A percentile compares a stretch with the other conserved stretches of the same genome.
Conservation (phyloP, 441 rosid species). For the Pelargonium cotyledonis region DNA sequence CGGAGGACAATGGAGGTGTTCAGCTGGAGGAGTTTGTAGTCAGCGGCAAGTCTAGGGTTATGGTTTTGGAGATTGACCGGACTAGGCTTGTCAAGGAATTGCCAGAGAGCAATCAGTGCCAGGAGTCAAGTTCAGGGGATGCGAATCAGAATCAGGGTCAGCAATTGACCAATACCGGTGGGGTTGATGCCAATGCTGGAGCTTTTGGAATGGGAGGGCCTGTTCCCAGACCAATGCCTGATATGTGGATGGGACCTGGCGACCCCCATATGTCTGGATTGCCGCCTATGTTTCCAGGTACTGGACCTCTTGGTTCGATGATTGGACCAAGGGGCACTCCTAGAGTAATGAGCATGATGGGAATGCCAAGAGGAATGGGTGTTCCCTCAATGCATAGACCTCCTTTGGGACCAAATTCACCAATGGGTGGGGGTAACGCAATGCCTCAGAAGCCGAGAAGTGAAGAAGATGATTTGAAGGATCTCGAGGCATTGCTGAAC, state of each 20-base stretch:
- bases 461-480: conserved; percentile 86
- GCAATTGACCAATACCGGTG: conserved; percentile 22
- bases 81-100: conserved; percentile 62
- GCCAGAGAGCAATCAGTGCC: conserved; percentile 54
- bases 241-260: conserved; percentile 65
- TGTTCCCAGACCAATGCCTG: conserved; percentile 41
- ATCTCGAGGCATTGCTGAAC: conserved; percentile 73
- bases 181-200: conserved; percentile 16
- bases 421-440: not conserved
- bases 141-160: conserved; percentile 14
- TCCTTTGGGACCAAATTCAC: conserved; percentile 17
- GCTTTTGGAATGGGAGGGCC: conserved; percentile 31
- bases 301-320: conserved; percentile 9
- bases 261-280: conserved; percentile 24
- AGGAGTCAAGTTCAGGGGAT: conserved; percentile 23
- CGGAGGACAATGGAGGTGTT: conserved; percentile 73
- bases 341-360: conserved; percentile 25
- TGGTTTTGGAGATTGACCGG: conserved; percentile 75
- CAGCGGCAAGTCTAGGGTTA: conserved; percentile 73
- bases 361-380: conserved; percentile 30
- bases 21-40: conserved; percentile 83
- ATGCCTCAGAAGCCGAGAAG: conserved; percentile 41
- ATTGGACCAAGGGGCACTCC: conserved; percentile 23
- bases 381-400: conserved; percentile 24
- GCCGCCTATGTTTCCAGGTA: conserved; percentile 13